Evolutionary conservation across 306 rosid genomes (phyloP).

Genomic region (Lathyrus tuberosus): DNA sequence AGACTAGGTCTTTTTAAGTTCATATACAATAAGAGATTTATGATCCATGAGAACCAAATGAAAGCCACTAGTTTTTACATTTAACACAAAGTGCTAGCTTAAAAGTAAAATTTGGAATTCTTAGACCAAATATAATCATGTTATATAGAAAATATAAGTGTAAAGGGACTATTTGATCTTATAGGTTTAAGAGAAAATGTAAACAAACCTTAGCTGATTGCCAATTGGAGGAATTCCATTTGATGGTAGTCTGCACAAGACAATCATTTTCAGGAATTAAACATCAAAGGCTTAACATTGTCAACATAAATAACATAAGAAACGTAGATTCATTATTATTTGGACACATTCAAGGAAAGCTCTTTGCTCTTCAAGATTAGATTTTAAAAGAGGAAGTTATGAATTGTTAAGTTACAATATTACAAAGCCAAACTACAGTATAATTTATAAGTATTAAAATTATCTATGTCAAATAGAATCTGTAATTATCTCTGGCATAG

Average conservation of each 20-base stretch:
- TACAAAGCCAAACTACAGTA: neutral
- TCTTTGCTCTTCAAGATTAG: constrained; percentile 15
- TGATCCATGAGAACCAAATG: constrained; percentile 19
- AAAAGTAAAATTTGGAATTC: constrained; percentile 8
- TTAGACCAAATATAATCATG: neutral
- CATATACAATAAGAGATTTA: neutral
- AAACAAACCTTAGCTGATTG: constrained; percentile 78
- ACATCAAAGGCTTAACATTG: constrained; percentile 33
- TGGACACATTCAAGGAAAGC: neutral
- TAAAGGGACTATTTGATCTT: constrained; percentile 23
- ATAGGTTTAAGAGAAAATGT: constrained; percentile 12
- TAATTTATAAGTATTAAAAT: constrained; percentile 2
- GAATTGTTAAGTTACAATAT: constrained; percentile 14
- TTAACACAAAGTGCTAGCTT: constrained; percentile 11
- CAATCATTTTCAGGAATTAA: constrained; percentile 31
- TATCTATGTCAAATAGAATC: too few species aligned
- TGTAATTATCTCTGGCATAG: too few species aligned
- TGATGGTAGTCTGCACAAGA: constrained; percentile 59
- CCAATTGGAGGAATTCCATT: constrained; percentile 76
- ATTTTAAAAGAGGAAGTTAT: neutral
- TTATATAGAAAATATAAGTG: constrained; percentile 10
- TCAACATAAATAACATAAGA: constrained; percentile 9
- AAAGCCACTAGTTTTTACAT: constrained; percentile 14
- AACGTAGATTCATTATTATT: neutral
- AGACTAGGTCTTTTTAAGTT: neutral